Evolutionary conservation across 805 yeast species (phyloP), one percentile per base, ranked within the genome.

Genomic region (Candida nonsorbophila): DNA sequence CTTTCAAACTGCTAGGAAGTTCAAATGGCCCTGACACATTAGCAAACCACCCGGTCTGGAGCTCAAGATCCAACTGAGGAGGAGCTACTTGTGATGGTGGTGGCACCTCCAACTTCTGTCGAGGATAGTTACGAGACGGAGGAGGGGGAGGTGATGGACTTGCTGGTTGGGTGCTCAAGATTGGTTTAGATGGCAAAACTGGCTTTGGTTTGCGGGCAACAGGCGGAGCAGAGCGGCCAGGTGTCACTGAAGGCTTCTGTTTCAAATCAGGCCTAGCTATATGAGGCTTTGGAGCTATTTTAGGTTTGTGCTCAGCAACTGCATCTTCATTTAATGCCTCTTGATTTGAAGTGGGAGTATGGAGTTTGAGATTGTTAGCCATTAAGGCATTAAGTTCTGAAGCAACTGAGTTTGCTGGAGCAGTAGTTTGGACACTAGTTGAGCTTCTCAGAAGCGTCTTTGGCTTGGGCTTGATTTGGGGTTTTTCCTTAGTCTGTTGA

Each of bases 11-110:
- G 7, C 35, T 28, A 1, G 79, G 79, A n/a, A 69, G 37, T 1
- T 33, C 29, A 3, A 30, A 39, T 1, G 46, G 29, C 3, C 49
- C 42, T 4, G 48, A 37, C 6, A 48, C 42, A 9, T 53, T 44
- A 1, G 66, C 55, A 47, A 58, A 74, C 79, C 79, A 74, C 1
- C 69, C 67, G 0, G 65, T 42, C 0, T 45, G 29, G 3, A 73
- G 47, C 25, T 72, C 69, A 19, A 72, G 40, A 38, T 74, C 64
- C 2, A 70, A 24, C 0, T 47, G 44, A 0, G 74, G 71, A 2
- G 55, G 59, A 0, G 28, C 44, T 1, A 37, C 12, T 4, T 31
- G 34, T 2, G 44, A 45, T 14, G 33, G 29, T 13, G 42, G 24
- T 14, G 44, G 39, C 13, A 30, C 31, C 3, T 40, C 23, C 24